Percentiles rank a stretch among this genome's conserved stretches.
Conservation (phyloP, 2,329 filamentous ascomycete species). For the Hypomyces perniciosus region DNA sequence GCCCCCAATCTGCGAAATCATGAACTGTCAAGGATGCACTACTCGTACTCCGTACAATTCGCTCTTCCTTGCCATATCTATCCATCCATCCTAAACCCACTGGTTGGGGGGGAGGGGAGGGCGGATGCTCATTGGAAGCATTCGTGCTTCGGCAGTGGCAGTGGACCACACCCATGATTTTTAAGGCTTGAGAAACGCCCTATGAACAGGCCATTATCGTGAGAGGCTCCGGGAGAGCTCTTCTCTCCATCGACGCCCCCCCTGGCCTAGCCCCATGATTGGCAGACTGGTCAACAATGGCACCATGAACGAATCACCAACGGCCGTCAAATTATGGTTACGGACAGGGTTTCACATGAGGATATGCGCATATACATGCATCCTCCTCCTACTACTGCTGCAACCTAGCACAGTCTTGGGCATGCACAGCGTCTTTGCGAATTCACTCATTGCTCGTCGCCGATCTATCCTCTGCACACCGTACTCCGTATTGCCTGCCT, state of each 20-base stretch:
- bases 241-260: not conserved
- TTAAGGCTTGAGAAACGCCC: no score
- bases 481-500: not conserved
- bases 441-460: not conserved
- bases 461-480: slow-evolving; percentile 6
- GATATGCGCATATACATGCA: not conserved
- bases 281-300: not conserved
- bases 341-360: not conserved
- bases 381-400: not conserved
- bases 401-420: no score
- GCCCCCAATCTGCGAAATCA: not conserved
- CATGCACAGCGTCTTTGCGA: no score
- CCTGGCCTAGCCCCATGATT: not conserved
- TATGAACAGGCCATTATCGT: no score
- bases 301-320: not conserved
- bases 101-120: no score
- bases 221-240: no score
- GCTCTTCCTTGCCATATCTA: no score
- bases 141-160: no score
- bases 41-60: not conserved
- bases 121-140: no score
- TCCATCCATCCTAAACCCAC: no score
- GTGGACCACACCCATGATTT: no score
- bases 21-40: not conserved
- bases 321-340: not conserved